phyloP scores from a whole-genome alignment of 1,284 basidiomycete genomes.

The Fomitiporia mediterranea region DNA sequence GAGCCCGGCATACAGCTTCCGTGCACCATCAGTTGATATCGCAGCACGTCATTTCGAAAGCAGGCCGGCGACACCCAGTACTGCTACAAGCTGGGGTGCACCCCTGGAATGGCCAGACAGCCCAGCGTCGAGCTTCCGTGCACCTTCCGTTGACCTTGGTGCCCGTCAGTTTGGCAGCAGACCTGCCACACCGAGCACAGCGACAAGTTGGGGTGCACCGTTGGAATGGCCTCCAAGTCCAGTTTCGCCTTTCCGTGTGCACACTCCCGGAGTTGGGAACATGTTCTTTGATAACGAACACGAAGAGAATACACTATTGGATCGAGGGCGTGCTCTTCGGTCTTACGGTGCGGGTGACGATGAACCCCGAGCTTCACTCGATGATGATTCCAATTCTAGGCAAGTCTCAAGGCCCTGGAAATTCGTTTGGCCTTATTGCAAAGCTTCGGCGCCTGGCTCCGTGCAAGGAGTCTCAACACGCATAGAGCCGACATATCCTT shows the following conservation, averaged over 20 bases:
- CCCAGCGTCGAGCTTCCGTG: slow-evolving; percentile 11
- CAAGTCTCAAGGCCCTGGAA: slow-evolving; percentile 6
- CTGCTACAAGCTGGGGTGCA: slow-evolving; percentile 45
- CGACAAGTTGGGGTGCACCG: slow-evolving; percentile 44
- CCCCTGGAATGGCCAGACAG: slow-evolving; percentile 27
- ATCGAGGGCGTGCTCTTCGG: slow-evolving; percentile 24
- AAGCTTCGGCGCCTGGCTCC: neutral
- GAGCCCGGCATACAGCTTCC: slow-evolving; percentile 10
- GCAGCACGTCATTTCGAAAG: slow-evolving; percentile 46
- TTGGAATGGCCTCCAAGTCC: slow-evolving; percentile 37
- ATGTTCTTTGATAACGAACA: slow-evolving; percentile 33
- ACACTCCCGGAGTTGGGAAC: slow-evolving; percentile 41
- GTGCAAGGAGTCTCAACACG: neutral
- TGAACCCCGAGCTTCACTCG: slow-evolving; percentile 23
- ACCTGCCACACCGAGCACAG: slow-evolving; percentile 33
- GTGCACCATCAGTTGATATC: slow-evolving; percentile 32
- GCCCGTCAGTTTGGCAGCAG: slow-evolving; percentile 21
- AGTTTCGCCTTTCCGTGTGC: slow-evolving; percentile 33
- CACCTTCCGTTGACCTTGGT: slow-evolving; percentile 24
- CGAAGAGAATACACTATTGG: slow-evolving; percentile 22
- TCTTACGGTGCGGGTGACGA: slow-evolving; percentile 20
- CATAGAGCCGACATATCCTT: slow-evolving; percentile 29
- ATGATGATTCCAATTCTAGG: slow-evolving; percentile 17
- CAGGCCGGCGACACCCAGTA: slow-evolving; percentile 40
- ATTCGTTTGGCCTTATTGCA: slow-evolving; percentile 29